Evolutionary conservation across 2,329 filamentous ascomycete species (phyloP), one percentile per base, ranked within the genome.

Genomic region (Penicillium vulpinum): DNA sequence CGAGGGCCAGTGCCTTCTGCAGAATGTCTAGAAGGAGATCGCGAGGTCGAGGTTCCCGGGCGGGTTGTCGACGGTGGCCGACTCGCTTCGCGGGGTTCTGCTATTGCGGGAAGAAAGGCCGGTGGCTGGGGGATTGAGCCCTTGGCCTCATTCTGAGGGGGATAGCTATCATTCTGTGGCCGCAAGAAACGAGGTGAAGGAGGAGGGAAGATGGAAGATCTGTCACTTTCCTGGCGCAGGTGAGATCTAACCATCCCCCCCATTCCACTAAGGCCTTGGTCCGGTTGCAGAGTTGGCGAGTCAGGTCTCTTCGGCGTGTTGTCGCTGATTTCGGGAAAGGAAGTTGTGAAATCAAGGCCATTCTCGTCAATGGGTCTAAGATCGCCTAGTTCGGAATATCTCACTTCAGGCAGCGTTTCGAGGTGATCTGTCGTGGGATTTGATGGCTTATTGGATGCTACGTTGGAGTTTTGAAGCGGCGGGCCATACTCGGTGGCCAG

Each of bases 241-340:
- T 97, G 94, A 60, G 92, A 88, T 31, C 89, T 86, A 44, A 96
- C 87, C 79, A 96, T 84, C 2, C 89, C 89, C 2, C 38, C 45
- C 44, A 55, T 60, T 24, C 60, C 58, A 67, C 88, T 93, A 16
- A 97, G 80, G 1, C 90, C 91, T 18, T 75, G 62, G 3, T 73
- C 75, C 0, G 89, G 58, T 24, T 73, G 88, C 6, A 96, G 77
- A 0, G 91, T 95, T 0, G 92, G 92, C 0, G 92, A 96, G 67
- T 96, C 91, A 5, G 74, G 70, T 38, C 72, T 66, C 44, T 70
- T 65, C 3, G 70, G 65, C 38, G 58, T 41, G 46, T 57, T 48
- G 24, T 64, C 60, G 0, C 43, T 46, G 22, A 40, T 44, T 15
- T 52, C 35, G n/a, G 48, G 45, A 5, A 60, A 16, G 16, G 31